Base-by-base conservation (phyloP, 164 flowering plant genomes). In the Chimonanthus salicifolius region DNA sequence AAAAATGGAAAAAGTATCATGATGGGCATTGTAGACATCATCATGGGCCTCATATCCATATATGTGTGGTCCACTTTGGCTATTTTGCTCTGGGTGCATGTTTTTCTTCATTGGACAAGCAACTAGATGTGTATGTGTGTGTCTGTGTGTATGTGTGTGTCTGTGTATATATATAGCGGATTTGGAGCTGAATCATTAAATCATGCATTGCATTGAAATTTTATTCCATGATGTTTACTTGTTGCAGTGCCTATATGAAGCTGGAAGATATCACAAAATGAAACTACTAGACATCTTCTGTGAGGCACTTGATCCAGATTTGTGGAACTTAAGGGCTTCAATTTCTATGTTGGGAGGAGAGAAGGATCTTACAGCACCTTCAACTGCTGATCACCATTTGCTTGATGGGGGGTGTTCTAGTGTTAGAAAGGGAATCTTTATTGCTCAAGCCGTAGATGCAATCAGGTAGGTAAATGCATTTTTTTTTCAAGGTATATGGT, bases 231-330 rank as follows among this genome's bases (percentile, higher is more conserved):
- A 78, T 47, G 47, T 51, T 54, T 65, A 10, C 18, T n/a, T 67
- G 10, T 75, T 83, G 79, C 86, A 91, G 97, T 89, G 94, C 76
- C 79, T 92, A 18, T 76, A 85, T 87, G 97, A 91, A 87, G 91
- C 83, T 67, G 96, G 89, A 62, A 89, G 84, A 82, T 50, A 43
- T 75, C 77, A 75, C 43, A 84, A 85, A 64, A 75, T 89, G 69
- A 86, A 73, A 72, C 80, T 92, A 47, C 79, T 95, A 44, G 96
- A 91, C 76, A 74, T 91, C 58, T 80, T 85, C 44, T 90, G 92
- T 83, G 98, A 94, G 82, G 88, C 88, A 46, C 88, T 90, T 75
- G 88, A 91, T 85, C 92, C 92, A 74, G 81, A 80, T 62, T 13
- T 74, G 16, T 76, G 43, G 76, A 79, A 74, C 44, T 71, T 75